Conservation (phyloP, 2,329 filamentous ascomycete species). For the Penicillium thymicola region DNA sequence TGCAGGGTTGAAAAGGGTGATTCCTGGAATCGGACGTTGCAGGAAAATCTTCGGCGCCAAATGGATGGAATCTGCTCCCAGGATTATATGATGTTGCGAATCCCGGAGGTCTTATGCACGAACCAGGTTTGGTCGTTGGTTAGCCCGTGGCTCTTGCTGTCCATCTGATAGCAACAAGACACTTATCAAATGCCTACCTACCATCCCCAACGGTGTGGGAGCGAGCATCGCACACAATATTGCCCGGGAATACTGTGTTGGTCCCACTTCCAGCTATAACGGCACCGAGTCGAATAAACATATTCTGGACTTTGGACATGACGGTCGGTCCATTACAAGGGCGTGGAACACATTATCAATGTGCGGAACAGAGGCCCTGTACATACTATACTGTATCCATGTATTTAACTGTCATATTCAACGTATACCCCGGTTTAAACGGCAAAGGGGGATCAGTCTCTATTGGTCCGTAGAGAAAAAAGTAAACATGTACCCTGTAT, state of each 20-base stretch:
- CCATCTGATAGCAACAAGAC: not conserved
- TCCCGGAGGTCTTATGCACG: no score
- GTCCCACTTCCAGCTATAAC: not conserved
- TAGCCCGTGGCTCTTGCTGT: not conserved
- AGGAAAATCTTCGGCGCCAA: no score
- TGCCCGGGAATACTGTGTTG: not conserved
- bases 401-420: not conserved
- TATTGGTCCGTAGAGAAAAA: not conserved
- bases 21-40: no score
- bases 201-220: no score
- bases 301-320: not conserved
- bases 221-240: not conserved
- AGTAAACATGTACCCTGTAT: not conserved
- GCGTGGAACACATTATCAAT: not conserved
- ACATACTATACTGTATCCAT: no score
- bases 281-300: not conserved
- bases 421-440: not conserved
- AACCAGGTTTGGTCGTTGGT: not conserved
- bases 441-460: not conserved
- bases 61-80: no score
- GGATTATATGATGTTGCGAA: no score
- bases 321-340: not conserved
- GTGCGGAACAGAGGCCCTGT: no score
- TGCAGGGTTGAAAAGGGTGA: accelerated
- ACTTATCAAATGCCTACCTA: not conserved